These are phyloP conservation scores for Naematelia aurantialba DNA, from an alignment of 768 basidiomycete genomes.

Conservation along the genomic window DNA sequence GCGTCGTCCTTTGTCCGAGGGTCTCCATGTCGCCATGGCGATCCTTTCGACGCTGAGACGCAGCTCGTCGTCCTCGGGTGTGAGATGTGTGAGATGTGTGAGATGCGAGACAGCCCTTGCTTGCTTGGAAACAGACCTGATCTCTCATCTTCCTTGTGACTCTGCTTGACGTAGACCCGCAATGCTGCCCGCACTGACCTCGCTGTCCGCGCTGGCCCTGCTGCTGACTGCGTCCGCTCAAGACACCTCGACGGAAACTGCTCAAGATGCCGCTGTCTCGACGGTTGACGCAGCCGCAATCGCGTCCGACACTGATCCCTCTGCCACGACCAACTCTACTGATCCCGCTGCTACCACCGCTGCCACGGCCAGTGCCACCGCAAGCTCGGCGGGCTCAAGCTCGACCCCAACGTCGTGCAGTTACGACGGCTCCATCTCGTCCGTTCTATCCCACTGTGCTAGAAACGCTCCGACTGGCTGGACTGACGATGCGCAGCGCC, in stretches of 20 bases:
- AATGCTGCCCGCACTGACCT: background rate
- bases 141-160: background rate
- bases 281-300: background rate
- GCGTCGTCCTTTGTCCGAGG: background rate
- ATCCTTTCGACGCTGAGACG: background rate
- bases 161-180: background rate
- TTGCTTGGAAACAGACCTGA: too few relatives aligned
- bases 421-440: slow-evolving; percentile 15
- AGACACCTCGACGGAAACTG: background rate
- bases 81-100: too few relatives aligned
- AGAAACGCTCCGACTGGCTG: background rate
- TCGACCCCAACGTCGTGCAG: slow-evolving; percentile 9
- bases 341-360: too few relatives aligned
- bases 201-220: background rate
- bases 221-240: background rate
- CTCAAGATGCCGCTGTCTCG: background rate
- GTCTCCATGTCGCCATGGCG: background rate
- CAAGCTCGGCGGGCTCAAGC: background rate
- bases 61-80: background rate
- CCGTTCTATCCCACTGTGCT: slow-evolving; percentile 2
- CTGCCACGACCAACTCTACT: too few relatives aligned
- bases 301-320: too few relatives aligned
- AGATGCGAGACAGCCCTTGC: too few relatives aligned
- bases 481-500: slow-evolving; percentile 18
- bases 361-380: too few relatives aligned